Base-by-base conservation (phyloP, 2,329 filamentous ascomycete species). In the Aureobasidium sp. region DNA sequence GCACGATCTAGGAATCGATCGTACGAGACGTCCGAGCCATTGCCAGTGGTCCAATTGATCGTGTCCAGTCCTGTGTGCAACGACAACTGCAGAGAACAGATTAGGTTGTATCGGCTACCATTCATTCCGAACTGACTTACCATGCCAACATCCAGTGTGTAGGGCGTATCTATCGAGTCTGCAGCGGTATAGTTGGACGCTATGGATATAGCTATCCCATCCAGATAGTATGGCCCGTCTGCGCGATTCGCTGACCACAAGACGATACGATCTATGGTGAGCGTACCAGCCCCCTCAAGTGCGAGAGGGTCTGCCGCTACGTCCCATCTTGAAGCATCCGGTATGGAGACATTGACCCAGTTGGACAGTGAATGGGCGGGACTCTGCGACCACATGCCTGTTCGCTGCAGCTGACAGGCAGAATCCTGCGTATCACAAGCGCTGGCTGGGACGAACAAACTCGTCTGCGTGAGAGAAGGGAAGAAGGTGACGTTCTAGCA, bases 131-230 rank as follows among this genome's bases (percentile, higher is more conserved):
- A 7, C 3, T 1, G 7, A 42, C 52, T 56, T 11, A 56, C 52
- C 52, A 56, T 44, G 39, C 52, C 52, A 34, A 56, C 52, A 5
- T 56, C 52, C 52, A 56, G 27, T 9, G 52, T 56, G 15, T 56
- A 44, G 14, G 17, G 34, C 2, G 27, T 44, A 9, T 34, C 9
- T 4, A 44, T 4, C 6, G 39, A 8, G 1, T 31, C 20, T 2
- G 39, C 34, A 15, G 34, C 25, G 17, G 37, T 56, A 22, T 20
- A 56, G 14, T 56, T 41, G 17, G 39, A 56, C 31, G 52, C 39
- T 15, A 56, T 44, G 9, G 25, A 44, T 3, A 56, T 9, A 56
- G 52, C 52, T n/a, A 44, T 7, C 1, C 39, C 52, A 17, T 56
- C 52, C n/a, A 56, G 39, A 22, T 44, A 56, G 7, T 29, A n/a